Base-by-base conservation (phyloP, 768 basidiomycete genomes). In the Agrocybe chaxingu region DNA sequence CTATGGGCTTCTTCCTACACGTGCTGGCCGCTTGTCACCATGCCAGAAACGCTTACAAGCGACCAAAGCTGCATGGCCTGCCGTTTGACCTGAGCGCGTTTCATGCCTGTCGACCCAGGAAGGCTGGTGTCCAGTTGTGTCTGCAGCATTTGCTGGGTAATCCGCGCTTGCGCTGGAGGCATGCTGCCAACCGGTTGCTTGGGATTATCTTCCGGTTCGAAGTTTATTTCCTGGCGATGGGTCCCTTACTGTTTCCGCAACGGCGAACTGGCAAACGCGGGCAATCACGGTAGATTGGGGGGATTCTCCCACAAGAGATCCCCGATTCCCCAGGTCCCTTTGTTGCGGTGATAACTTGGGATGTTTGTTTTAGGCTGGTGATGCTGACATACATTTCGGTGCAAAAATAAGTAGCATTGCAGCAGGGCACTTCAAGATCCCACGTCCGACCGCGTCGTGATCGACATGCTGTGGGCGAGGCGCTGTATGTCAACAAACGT, bases 361-460 rank as follows among this genome's bases (percentile, higher is more conserved):
- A 53, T 50, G 46, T 57, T 57, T 34, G 33, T 44, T 37, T 47
- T 46, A 53, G 16, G 16, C 16, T 16, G 42, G 52, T 53, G 55
- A 53, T 53, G 53, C 42, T 47, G 48, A 52, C 54, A 54, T 47
- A 47, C 49, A 39, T 45, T 43, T 29, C 24, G 46, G 32, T 46
- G 45, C 24, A 37, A 37, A 42, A 43, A 53, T 42, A 32, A 53
- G 48, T 45, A 51, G 51, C 41, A 48, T 55, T 47, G 44, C 39
- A 36, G 42, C 47, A 63, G 51, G 42, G 45, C 49, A 52, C 30
- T 48, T 47, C 51, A 55, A 50, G 53, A 58, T 66, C 66, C 57
- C 68, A 69, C 63, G 67, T 62, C 61, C 56, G 45, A 51, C 47
- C 47, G 52, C 44, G 55, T 53, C 55, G 58, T 63, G 56, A 55